Evolutionary conservation across 768 basidiomycete species (phyloP), one percentile per base, ranked within the genome.

Genomic region (Exsudoporus frostii): DNA sequence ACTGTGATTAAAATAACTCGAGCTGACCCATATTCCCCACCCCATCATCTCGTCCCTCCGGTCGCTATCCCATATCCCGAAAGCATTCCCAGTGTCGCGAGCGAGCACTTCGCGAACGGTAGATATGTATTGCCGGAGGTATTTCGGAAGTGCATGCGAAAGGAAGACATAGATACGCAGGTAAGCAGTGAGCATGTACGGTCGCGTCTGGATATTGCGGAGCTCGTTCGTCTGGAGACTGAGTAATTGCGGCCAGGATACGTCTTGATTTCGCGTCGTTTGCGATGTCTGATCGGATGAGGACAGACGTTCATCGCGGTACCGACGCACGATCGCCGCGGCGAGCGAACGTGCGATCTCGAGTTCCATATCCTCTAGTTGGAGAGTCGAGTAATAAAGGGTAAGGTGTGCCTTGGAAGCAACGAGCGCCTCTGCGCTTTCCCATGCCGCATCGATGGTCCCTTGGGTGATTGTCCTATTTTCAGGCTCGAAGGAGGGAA

Each of bases 1-100:
- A 85, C 86, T 76, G 61, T 88, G 85, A 57, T 88, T 88, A 62
- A 86, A 88, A 67, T 81, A 85, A 19, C 84, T 84, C 1, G 78
- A 83, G 45, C 76, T 77, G 7, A 78, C 66, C 66, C 82, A 86
- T 56, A 85, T 73, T 5, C 77, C 82, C 79, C 82, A 88, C 22
- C 85, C 85, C 19, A 86, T 63, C 84, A 85, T 82, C 66, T 84
- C 83, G 45, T 71, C 54, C 70, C 69, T 50, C 66, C 66, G 29
- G 67, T 73, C 70, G 65, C 78, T 63, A 54, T 86, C 83, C 81
- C 82, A 87, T 42, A 88, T 77, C 15, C 85, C 86, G 54, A 88
- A 87, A 8, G 82, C 77, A 56, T 87, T 87, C 20, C 85, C 84
- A 22, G 79, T 76, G 54, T 86, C 84, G 13, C 85, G 76, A 15